Percentiles rank a stretch among this genome's conserved stretches.
Evolutionary conservation across 2,329 filamentous ascomycete genomes (phyloP).

Genomic region (Cercospora beticola): DNA sequence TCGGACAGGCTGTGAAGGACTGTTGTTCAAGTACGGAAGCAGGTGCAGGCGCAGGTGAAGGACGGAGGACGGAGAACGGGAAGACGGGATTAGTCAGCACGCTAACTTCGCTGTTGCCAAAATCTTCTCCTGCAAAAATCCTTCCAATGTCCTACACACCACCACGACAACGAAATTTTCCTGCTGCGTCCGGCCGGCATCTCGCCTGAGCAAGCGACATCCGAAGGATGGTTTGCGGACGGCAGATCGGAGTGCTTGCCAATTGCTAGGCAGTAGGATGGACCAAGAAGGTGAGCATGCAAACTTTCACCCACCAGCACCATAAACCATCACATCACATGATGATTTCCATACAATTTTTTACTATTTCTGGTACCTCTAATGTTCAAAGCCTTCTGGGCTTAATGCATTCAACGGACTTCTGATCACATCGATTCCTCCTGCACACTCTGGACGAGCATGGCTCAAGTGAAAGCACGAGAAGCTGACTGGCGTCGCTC

Average conservation of each 20-base stretch:
- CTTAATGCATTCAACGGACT: slow-evolving; percentile 82
- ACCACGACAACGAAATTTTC: not conserved
- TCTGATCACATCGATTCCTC: slow-evolving; percentile 57
- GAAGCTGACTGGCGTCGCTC: not conserved
- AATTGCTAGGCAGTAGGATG: not conserved
- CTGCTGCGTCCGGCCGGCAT: slow-evolving; percentile 10
- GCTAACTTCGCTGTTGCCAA: not conserved
- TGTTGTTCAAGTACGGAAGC: not conserved
- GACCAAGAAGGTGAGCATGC: not conserved
- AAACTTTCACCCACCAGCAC: not conserved
- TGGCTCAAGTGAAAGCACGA: not conserved
- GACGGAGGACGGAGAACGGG: not conserved
- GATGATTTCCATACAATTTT: slow-evolving; percentile 40
- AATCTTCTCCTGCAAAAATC: not conserved
- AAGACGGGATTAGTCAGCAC: not conserved
- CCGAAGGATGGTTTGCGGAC: not conserved
- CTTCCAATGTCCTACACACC: not conserved
- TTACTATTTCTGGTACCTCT: slow-evolving; percentile 92
- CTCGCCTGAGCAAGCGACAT: not conserved
- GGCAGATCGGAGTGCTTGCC: not conserved
- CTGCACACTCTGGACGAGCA: not conserved
- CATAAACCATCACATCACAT: slow-evolving; percentile 3
- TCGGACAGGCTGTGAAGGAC: not conserved
- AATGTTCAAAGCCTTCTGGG: slow-evolving; percentile 68
- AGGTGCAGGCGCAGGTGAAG: not conserved